Evolutionary conservation across 148 eudicot species (phyloP).

Genomic region (Euryodendron excelsum): DNA sequence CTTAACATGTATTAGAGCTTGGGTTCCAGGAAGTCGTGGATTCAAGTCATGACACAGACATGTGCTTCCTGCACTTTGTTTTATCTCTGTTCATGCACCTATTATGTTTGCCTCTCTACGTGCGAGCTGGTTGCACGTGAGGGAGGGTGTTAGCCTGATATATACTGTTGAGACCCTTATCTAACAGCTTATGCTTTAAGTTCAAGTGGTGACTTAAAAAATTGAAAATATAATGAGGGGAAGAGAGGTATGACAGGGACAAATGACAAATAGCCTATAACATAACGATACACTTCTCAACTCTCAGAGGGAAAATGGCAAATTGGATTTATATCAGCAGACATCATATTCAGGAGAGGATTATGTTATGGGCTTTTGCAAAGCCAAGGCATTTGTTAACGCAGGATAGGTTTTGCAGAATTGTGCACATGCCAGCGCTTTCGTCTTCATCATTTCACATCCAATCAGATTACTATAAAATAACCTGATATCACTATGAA

Average conservation of each 20-base stretch:
- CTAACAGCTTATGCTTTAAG: too few species aligned
- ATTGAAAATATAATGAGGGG: not conserved
- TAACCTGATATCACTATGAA: not conserved
- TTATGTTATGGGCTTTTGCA: not conserved
- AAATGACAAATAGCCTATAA: not conserved
- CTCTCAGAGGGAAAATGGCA: not conserved
- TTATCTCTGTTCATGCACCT: too few species aligned
- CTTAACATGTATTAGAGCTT: too few species aligned
- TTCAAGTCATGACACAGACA: too few species aligned
- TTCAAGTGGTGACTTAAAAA: too few species aligned
- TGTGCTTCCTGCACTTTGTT: too few species aligned
- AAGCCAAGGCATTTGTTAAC: not conserved
- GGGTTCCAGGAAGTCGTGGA: too few species aligned
- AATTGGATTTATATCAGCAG: not conserved
- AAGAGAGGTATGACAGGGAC: not conserved
- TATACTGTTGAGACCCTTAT: too few species aligned
- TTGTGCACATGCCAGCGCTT: not conserved
- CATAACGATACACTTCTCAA: not conserved
- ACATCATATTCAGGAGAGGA: not conserved
- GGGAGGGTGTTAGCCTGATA: too few species aligned
- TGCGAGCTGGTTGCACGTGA: too few species aligned
- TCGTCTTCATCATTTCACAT: not conserved
- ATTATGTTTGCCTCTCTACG: too few species aligned
- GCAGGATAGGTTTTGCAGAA: not conserved
- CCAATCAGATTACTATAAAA: not conserved